phyloP scores from a whole-genome alignment of 2,329 filamentous ascomycete species.

The Apiospora pterosperma region DNA sequence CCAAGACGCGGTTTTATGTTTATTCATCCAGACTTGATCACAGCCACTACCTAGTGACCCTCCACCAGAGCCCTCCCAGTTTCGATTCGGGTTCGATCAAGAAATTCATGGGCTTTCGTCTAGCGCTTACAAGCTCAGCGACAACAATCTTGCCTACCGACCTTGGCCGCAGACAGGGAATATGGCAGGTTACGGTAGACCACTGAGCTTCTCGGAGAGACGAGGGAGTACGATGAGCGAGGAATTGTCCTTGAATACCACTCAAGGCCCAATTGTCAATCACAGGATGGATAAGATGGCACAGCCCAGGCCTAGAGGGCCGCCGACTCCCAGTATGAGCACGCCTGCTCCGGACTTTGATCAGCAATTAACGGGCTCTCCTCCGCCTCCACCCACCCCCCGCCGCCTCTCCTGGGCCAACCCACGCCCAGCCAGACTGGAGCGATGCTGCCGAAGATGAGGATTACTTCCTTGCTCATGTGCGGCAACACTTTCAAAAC shows the following conservation, averaged over 20 bases:
- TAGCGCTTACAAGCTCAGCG: background rate
- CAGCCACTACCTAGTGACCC: background rate
- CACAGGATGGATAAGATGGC: constrained; percentile 52
- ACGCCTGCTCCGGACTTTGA: constrained; percentile 63
- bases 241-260: constrained; percentile 53
- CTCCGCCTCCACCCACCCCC: constrained; percentile 64
- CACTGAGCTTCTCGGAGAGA: constrained; percentile 59
- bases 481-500: constrained; percentile 75
- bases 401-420: constrained; percentile 61
- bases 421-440: constrained; percentile 66
- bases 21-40: background rate
- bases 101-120: background rate
- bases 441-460: constrained; percentile 75
- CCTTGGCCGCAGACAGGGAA: background rate
- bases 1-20: constrained; percentile 4
- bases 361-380: constrained; percentile 56
- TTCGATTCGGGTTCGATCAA: background rate
- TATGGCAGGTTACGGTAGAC: constrained; percentile 34
- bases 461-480: constrained; percentile 76
- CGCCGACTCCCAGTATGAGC: constrained; percentile 64
- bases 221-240: constrained; percentile 56
- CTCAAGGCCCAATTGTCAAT: constrained; percentile 36
- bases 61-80: background rate
- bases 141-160: background rate
- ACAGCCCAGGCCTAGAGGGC: constrained; percentile 51